phyloP scores from a whole-genome alignment of 2,329 filamentous ascomycete species.

The Cladosporium sp. region DNA sequence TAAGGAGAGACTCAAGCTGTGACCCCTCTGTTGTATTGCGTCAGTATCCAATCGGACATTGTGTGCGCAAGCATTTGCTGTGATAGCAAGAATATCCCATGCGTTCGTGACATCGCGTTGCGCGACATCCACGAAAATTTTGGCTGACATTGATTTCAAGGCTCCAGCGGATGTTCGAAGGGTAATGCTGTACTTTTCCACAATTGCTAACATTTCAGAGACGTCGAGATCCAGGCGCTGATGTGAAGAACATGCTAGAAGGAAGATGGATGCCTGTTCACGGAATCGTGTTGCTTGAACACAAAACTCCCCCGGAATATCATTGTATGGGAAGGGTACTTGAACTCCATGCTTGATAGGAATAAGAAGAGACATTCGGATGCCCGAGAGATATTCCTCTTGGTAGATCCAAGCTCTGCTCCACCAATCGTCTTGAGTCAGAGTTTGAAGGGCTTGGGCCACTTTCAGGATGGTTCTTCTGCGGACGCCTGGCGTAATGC shows the following conservation, averaged over 20 bases:
- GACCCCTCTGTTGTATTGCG: background rate
- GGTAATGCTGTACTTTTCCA: background rate
- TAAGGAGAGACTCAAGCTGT: background rate
- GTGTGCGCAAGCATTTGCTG: background rate
- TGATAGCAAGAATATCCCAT: background rate
- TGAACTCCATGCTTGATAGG: background rate
- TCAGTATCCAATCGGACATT: background rate
- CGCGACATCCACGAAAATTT: background rate
- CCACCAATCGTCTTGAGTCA: background rate
- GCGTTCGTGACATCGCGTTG: background rate
- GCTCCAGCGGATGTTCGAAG: background rate
- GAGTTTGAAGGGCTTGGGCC: background rate
- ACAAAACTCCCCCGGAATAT: background rate
- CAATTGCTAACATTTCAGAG: background rate
- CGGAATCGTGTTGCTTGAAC: slow-evolving; percentile 1
- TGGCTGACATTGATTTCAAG: background rate
- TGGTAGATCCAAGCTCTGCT: slow-evolving; percentile 8
- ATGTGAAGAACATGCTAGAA: slow-evolving; percentile 2
- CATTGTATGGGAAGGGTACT: background rate
- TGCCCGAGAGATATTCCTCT: slow-evolving; percentile 2
- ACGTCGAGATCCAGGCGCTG: background rate
- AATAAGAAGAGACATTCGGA: background rate
- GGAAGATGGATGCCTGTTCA: background rate
- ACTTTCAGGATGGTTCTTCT: background rate
- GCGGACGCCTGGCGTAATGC: background rate